These are phyloP conservation scores for Sporothrix euskadiensis DNA, from an alignment of 2,329 filamentous ascomycete genomes.

Conservation along the genomic window DNA sequence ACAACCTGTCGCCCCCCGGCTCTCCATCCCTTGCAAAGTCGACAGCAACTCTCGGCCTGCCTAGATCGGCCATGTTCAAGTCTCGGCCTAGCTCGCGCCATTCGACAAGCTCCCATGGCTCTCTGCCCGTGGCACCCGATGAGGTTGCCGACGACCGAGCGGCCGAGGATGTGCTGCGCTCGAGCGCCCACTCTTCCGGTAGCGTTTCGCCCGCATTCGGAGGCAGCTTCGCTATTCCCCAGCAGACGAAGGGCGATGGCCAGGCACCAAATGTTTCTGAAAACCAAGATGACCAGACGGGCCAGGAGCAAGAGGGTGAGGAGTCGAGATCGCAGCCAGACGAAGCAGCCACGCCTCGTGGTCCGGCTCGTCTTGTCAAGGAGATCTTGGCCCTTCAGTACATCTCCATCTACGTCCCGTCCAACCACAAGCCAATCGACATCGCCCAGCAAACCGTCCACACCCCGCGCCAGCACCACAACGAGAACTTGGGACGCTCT, in stretches of 20 bases:
- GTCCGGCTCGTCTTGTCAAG: conserved; percentile 56
- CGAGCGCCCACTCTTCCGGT: conserved; percentile 5
- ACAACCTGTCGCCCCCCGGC: neutral
- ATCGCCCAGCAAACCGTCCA: conserved; percentile 34
- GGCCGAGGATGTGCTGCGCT: neutral
- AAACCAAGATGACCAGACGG: neutral
- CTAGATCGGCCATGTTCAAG: neutral
- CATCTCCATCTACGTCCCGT: conserved; percentile 58
- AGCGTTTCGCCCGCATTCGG: conserved; percentile 1
- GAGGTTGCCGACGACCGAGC: neutral
- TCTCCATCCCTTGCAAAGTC: neutral
- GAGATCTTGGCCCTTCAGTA: conserved; percentile 53
- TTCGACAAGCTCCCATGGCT: neutral
- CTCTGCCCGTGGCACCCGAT: neutral
- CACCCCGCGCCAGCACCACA: neutral
- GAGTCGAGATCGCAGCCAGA: conserved; percentile 38
- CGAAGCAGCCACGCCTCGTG: conserved; percentile 52
- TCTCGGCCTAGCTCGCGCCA: neutral
- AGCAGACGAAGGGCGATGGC: neutral
- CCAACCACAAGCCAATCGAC: conserved; percentile 49
- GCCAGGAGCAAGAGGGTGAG: neutral
- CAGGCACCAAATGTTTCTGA: too few species aligned
- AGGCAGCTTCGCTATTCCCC: neutral
- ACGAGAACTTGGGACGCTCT: conserved; percentile 41
- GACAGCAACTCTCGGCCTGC: neutral